Conservation (phyloP, 73 alveolate species). For the Symbiodinium natans region DNA sequence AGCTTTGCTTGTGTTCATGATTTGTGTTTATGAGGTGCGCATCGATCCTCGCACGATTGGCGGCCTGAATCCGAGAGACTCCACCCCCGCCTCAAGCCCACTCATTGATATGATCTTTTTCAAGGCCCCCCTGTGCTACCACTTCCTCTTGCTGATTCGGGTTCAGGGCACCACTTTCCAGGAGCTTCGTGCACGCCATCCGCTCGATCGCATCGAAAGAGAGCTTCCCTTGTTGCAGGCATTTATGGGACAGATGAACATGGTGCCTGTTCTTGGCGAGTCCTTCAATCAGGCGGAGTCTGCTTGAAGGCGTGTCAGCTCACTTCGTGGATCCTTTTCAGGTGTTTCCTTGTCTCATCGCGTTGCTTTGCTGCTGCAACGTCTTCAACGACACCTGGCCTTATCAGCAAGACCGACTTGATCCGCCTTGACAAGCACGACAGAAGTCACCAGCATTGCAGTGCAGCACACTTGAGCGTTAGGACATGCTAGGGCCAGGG, state of each 20-base stretch:
- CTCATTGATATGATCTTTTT: background rate
- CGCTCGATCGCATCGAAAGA: too few species aligned
- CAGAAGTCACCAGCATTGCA: too few species aligned
- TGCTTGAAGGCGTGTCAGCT: too few species aligned
- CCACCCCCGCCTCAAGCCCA: too few species aligned
- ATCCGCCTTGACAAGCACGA: too few species aligned
- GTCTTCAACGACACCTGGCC: slow-evolving; percentile 57
- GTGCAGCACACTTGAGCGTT: too few species aligned
- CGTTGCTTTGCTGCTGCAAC: slow-evolving; percentile 77
- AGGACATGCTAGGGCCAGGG: too few species aligned
- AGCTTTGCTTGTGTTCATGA: too few species aligned
- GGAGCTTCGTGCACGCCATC: too few species aligned
- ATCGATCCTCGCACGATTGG: slow-evolving; percentile 52
- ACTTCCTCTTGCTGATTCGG: slow-evolving; percentile 83
- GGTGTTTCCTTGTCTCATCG: slow-evolving; percentile 87
- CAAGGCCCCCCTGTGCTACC: slow-evolving; percentile 87
- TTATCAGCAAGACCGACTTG: background rate
- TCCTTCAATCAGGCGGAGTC: slow-evolving; percentile 66
- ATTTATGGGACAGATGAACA: slow-evolving; percentile 90
- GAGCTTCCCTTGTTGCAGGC: slow-evolving; percentile 25
- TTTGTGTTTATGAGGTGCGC: too few species aligned
- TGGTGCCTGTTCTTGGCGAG: slow-evolving; percentile 77
- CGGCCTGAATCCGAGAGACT: background rate
- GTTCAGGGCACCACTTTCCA: slow-evolving; percentile 81
- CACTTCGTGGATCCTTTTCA: background rate